These are phyloP conservation scores for Chlorociboria aeruginascens DNA, from an alignment of 495 filamentous ascomycete genomes.

Conservation along the genomic window DNA sequence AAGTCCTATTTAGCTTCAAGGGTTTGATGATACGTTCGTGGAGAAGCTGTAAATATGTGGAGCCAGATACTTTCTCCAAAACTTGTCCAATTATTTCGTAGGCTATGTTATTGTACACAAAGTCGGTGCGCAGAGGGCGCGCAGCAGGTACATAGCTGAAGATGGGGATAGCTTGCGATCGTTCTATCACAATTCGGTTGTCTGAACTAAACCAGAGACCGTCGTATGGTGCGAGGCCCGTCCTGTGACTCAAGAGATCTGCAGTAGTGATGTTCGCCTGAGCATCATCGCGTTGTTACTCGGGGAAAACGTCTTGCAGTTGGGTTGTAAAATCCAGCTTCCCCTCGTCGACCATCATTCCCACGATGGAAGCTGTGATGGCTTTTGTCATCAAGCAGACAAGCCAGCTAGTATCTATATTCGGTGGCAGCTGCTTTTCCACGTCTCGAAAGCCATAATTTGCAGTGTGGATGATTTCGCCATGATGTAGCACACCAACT, in stretches of 20 bases:
- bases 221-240: slow-evolving; percentile 5
- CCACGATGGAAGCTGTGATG: slow-evolving; percentile 5
- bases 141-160: slow-evolving; percentile 1
- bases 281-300: background rate
- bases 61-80: slow-evolving; percentile 15
- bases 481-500: background rate
- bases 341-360: slow-evolving; percentile 8
- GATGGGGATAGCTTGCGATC: background rate
- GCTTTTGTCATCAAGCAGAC: slow-evolving; percentile 9
- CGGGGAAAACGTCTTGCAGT: slow-evolving; percentile 1
- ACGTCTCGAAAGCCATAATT: slow-evolving; percentile 20
- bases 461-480: background rate
- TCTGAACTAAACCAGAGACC: background rate
- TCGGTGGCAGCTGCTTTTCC: background rate
- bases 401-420: slow-evolving; percentile 9
- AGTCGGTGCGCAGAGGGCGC: slow-evolving; percentile 4
- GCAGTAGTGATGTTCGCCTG: slow-evolving; percentile 1
- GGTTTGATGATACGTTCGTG: slow-evolving; percentile 6
- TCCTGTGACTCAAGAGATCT: slow-evolving; percentile 9
- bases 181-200: background rate
- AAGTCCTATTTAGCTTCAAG: background rate
- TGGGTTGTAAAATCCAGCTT: slow-evolving; percentile 8
- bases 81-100: slow-evolving; percentile 18
- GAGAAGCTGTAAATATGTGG: slow-evolving; percentile 6
- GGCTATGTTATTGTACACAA: slow-evolving; percentile 18